Percentiles rank a stretch among this genome's conserved stretches.
phyloP scores from a whole-genome alignment of 2,329 filamentous ascomycete genomes.

The Pestalotiopsis fici region DNA sequence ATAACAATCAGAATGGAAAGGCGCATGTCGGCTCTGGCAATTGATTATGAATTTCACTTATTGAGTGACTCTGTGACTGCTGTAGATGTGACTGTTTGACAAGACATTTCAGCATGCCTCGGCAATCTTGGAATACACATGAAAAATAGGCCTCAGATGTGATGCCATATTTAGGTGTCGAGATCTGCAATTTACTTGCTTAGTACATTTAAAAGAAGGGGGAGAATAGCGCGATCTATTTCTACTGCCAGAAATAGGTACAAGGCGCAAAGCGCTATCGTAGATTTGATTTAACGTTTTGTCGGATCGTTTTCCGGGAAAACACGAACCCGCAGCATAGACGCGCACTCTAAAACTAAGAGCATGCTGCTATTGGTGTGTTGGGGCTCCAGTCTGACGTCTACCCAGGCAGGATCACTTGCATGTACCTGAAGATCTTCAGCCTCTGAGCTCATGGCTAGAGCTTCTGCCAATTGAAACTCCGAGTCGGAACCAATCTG shows the following conservation, averaged over 20 bases:
- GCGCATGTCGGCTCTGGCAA: neutral
- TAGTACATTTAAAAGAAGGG: no score
- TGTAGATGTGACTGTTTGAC: neutral
- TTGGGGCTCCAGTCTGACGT: conserved; percentile 3
- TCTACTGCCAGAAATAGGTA: neutral
- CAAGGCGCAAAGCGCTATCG: neutral
- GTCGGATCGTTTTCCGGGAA: neutral
- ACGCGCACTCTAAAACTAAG: neutral
- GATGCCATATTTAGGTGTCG: neutral
- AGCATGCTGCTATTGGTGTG: neutral
- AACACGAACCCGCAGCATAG: neutral
- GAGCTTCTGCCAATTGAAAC: neutral
- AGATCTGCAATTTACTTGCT: neutral
- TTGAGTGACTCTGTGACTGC: neutral
- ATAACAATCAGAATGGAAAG: neutral
- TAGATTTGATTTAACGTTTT: neutral
- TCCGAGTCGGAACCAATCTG: no score
- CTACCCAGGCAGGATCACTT: neutral
- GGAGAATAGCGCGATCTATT: neutral
- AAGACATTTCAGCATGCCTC: neutral
- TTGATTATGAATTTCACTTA: neutral
- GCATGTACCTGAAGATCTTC: conserved; percentile 1
- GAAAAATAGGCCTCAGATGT: neutral
- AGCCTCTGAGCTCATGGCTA: neutral
- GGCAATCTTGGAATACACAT: neutral